Evolutionary conservation across 106 monocot genomes (phyloP), one percentile per base, ranked within the genome.

Genomic region (Posidonia australis): DNA sequence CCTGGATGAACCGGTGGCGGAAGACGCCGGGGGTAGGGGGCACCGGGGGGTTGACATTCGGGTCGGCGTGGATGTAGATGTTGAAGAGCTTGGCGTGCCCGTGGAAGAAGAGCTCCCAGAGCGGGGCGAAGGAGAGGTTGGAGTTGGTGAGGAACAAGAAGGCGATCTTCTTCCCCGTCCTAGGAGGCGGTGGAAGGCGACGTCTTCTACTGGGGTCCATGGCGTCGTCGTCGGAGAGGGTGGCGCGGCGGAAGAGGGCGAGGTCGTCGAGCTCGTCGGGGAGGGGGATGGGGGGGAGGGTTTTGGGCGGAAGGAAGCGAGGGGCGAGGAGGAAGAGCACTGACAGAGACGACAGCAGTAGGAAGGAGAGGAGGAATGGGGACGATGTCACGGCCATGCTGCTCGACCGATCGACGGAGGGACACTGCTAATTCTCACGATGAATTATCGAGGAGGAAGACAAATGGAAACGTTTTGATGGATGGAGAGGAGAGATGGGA

Each of bases 111-210:
- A 22, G 59, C 47, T 92, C 87, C 92, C 92, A 92, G 9, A 92
- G 63, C 0, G 87, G 87, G 13, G 82, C 68, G 73, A 87, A 87
- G 48, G 74, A 29, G 70, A 92, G 82, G 79, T 81, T 74, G 29
- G 84, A 80, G 73, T 87, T 78, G 51, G 86, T 84, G 45, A 92
- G 82, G 76, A 92, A 92, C 30, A 92, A 60, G 54, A 92, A 87
- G 12, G 92, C 92, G 60, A 92, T 71, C 82, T 92, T 92, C 25
- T 59, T 59, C 28, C 21, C 24, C 14, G 59, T 5, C 17, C 3
- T 26, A 26, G 81, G 72, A 10, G 67, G 48, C 24, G 78, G 23
- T n/a, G 21, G 70, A 46, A 63, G 76, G 41, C 64, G 68, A 41
- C 16, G 23, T 6, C 5, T 9, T 16, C 12, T 5, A 25, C 7